Conservation (phyloP, 2,329 filamentous ascomycete genomes). For the Celoporthe dispersa region DNA sequence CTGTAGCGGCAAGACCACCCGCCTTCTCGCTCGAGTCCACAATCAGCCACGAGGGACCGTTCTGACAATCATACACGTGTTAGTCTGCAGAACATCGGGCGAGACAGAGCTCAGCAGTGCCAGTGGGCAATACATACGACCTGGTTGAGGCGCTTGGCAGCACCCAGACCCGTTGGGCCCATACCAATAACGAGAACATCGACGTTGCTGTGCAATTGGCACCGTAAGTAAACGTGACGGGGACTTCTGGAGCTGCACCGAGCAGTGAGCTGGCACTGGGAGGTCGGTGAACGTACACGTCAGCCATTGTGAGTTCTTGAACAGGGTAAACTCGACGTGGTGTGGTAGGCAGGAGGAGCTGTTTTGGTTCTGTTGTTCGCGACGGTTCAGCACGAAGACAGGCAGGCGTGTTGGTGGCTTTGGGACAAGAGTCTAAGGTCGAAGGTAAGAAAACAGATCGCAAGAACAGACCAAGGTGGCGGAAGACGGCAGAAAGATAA, state of each 20-base stretch:
- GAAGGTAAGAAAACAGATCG: conserved; percentile 18
- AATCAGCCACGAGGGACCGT: conserved; percentile 94
- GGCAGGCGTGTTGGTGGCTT: neutral
- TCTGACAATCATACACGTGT: conserved; percentile 52
- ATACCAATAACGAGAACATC: conserved; percentile 98
- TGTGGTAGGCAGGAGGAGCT: conserved; percentile 18
- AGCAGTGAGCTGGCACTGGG: conserved; percentile 9
- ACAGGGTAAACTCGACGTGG: conserved; percentile 19
- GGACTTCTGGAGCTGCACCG: neutral
- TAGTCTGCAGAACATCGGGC: conserved; percentile 34
- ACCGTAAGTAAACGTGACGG: neutral
- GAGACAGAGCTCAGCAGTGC: conserved; percentile 23
- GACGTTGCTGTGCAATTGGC: conserved; percentile 67
- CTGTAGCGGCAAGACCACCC: conserved; percentile 93
- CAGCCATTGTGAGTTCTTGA: conserved; percentile 35
- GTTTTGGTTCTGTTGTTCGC: conserved; percentile 21
- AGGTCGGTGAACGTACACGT: conserved; percentile 33
- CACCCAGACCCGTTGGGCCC: conserved; percentile 95
- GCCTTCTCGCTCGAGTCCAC: conserved; percentile 90
- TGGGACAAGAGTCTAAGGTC: conserved; percentile 16
- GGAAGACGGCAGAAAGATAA: conserved; percentile 16
- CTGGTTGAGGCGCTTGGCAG: conserved; percentile 96
- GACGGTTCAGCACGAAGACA: conserved; percentile 20
- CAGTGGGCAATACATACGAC: conserved; percentile 66
- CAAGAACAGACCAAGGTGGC: conserved; percentile 11